These are phyloP conservation scores for Sporothrix brunneoviolacea DNA, from an alignment of 2,329 filamentous ascomycete genomes.

Conservation along the genomic window DNA sequence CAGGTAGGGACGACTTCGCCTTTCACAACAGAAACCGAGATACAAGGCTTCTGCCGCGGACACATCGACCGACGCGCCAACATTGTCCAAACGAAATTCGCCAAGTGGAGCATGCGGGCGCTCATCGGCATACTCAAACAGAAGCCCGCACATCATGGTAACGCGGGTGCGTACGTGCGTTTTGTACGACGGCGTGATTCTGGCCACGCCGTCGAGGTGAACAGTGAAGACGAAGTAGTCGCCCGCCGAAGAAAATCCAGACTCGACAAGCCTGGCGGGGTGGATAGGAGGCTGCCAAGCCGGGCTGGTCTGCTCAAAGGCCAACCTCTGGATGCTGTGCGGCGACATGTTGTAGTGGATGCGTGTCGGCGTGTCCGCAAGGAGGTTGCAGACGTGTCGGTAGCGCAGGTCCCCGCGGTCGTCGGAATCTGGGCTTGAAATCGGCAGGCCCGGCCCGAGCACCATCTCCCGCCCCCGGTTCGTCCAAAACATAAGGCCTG, in stretches of 20 bases:
- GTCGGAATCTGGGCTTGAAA: background rate
- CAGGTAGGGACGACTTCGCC: background rate
- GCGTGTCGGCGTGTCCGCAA: background rate
- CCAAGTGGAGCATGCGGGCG: background rate
- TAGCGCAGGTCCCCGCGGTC: background rate
- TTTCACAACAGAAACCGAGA: background rate
- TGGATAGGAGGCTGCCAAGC: background rate
- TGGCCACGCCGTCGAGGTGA: background rate
- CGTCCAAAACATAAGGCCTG: background rate
- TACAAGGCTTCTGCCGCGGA: background rate
- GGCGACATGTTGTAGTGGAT: background rate
- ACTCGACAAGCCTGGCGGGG: too few relatives aligned
- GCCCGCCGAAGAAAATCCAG: background rate
- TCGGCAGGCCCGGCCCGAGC: background rate
- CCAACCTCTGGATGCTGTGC: background rate
- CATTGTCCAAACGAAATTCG: background rate
- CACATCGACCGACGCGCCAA: background rate
- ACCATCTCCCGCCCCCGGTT: background rate
- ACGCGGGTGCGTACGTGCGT: background rate
- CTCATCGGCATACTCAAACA: background rate
- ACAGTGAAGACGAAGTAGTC: background rate
- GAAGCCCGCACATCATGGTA: background rate
- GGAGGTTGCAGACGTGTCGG: background rate
- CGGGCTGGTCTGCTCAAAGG: background rate
- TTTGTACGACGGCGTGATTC: constrained; percentile 1